A percentile compares a stretch with the other conserved stretches of the same genome.
These are phyloP conservation scores for Echinochloa phyllopogon DNA, from an alignment of 176 grass and related monocot species.

Conservation along the genomic window DNA sequence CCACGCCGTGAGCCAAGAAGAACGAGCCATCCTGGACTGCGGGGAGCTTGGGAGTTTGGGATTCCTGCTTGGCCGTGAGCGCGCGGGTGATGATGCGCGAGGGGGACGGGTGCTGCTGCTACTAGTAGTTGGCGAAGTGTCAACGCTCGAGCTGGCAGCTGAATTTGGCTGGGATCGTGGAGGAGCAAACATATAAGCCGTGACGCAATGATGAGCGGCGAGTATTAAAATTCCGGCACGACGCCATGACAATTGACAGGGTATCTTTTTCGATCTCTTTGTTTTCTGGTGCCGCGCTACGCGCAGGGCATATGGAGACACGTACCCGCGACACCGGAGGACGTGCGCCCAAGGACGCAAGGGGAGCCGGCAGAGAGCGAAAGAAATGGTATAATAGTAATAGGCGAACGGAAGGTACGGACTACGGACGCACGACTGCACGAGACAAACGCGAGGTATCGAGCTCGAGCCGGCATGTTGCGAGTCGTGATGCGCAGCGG, in stretches of 20 bases:
- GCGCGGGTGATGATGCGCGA: neutral
- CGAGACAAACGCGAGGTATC: neutral
- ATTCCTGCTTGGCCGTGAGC: neutral
- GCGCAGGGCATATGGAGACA: conserved; percentile 8
- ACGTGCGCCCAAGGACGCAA: conserved; percentile 24
- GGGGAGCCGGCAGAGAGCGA: neutral
- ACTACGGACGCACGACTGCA: neutral
- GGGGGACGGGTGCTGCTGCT: neutral
- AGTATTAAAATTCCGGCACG: neutral
- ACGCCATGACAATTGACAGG: too few relatives aligned
- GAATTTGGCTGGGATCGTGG: conserved; percentile 14
- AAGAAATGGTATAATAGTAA: neutral
- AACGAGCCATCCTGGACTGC: conserved; percentile 23
- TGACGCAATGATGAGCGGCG: conserved; percentile 8
- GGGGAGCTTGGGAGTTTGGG: neutral
- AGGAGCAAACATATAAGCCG: conserved; percentile 45
- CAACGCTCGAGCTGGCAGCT: conserved; percentile 16
- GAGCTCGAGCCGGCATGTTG: neutral
- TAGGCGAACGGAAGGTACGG: neutral
- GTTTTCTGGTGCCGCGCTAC: neutral
- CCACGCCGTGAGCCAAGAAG: conserved; percentile 18
- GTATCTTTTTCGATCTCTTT: neutral
- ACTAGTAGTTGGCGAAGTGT: neutral
- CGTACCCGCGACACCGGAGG: neutral
- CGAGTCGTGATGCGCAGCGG: neutral